These are phyloP conservation scores for Hibiscus trionum DNA, from an alignment of 345 rosid species.

Conservation along the genomic window DNA sequence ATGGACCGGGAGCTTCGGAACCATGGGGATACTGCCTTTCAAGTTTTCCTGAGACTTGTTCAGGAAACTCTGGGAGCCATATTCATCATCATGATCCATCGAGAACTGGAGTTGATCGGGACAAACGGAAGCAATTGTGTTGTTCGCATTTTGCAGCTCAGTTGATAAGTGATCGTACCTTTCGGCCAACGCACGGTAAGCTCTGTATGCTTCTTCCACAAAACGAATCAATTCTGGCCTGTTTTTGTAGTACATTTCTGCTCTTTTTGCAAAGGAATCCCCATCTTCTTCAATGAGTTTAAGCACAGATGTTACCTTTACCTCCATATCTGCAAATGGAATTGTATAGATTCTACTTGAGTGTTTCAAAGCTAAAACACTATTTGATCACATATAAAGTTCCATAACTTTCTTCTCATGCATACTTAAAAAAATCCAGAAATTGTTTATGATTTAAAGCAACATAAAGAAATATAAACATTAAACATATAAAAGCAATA, in stretches of 20 bases:
- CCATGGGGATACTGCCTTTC: conserved; percentile 44
- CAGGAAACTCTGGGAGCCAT: conserved; percentile 14
- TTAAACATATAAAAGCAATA: conserved; percentile 8
- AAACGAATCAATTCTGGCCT: conserved; percentile 85
- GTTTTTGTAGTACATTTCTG: conserved; percentile 97
- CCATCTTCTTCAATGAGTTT: conserved; percentile 87
- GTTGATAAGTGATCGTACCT: conserved; percentile 85
- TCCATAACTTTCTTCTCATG: too few relatives aligned
- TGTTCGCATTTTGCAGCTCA: conserved; percentile 93
- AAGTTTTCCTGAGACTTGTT: conserved; percentile 17
- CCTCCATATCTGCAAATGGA: conserved; percentile 70
- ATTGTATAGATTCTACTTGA: neutral
- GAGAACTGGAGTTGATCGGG: conserved; percentile 77
- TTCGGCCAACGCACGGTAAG: conserved; percentile 88
- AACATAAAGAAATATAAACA: too few relatives aligned
- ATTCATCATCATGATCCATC: conserved; percentile 66
- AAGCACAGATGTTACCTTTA: conserved; percentile 57
- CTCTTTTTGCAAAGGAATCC: conserved; percentile 89
- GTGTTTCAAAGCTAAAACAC: too few relatives aligned
- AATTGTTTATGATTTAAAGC: neutral
- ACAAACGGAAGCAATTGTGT: conserved; percentile 72
- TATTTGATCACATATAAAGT: too few relatives aligned
- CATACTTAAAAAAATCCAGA: neutral
- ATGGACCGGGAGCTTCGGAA: conserved; percentile 52
- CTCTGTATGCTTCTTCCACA: conserved; percentile 79